Evolutionary conservation across 331 rosid species (phyloP).

Genomic region (Phaseolus coccineus): DNA sequence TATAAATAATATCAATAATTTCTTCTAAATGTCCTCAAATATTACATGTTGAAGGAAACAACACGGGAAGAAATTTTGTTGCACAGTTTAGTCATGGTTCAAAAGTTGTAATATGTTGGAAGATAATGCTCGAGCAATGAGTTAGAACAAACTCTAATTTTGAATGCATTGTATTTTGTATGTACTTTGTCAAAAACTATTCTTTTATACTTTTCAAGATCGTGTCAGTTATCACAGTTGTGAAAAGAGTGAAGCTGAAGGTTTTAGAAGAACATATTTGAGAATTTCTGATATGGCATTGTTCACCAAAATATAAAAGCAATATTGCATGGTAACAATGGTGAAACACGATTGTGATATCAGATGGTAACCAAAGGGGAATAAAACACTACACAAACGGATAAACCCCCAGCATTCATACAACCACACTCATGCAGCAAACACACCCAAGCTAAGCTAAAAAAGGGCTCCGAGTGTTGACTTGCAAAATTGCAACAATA

Average conservation of each 20-base stretch:
- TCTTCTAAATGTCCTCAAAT: too few relatives aligned
- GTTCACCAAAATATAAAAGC: neutral
- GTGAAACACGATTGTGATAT: neutral
- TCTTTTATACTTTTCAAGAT: too few relatives aligned
- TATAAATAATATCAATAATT: too few relatives aligned
- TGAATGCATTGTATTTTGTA: too few relatives aligned
- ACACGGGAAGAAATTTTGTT: too few relatives aligned
- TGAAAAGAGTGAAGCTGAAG: neutral
- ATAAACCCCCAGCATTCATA: constrained; percentile 48
- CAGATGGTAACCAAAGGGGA: neutral
- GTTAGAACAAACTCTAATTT: too few relatives aligned
- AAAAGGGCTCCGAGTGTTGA: neutral
- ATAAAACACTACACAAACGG: constrained; percentile 1
- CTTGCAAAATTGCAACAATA: constrained; percentile 35
- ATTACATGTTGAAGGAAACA: too few relatives aligned
- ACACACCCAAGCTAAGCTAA: neutral
- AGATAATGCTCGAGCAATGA: too few relatives aligned
- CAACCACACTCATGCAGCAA: constrained; percentile 32
- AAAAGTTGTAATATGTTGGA: too few relatives aligned
- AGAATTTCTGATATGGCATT: neutral
- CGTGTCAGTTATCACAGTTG: too few relatives aligned
- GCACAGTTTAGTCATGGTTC: too few relatives aligned
- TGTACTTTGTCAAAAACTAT: too few relatives aligned
- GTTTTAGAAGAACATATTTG: neutral
- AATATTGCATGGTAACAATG: neutral